Base-by-base conservation (phyloP, 331 rosid genomes). In the Quercus phellos region DNA sequence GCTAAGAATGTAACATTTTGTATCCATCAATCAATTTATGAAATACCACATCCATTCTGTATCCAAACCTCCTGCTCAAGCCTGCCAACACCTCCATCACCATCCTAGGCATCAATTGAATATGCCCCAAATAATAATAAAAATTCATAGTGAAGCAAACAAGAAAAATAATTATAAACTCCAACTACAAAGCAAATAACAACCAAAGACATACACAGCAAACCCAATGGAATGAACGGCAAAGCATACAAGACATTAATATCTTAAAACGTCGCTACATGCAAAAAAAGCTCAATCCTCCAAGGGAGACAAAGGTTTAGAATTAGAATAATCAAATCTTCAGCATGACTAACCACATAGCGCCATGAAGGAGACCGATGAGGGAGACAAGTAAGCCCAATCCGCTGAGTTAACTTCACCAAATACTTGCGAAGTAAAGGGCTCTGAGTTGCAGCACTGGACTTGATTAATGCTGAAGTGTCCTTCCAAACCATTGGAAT, bases 361-460 rank as follows among this genome's bases (percentile, higher is more conserved):
- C 86, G 90, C 99, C 98, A 92, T 29, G 94, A 84, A 76, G 96
- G 91, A 58, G 89, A 82, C 56, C 87, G 94, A 78, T 85, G 91
- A 77, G 97, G 97, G 82, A 95, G 97, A 84, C 88, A 81, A 66
- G 83, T 86, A 72, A 92, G 89, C 87, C 97, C 99, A 61, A 92
- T 90, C 51, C 97, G 89, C 77, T 92, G 99, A 35, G 91, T 89
- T 83, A 95, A 86, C 83, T 95, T 95, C 91, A 92, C 88, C 81
- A 92, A 73, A 89, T 89, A 87, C 83, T 95, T 95, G 84, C 92
- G 97, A 34, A 91, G 97, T 84, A 95, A 89, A 73, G 94, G 89
- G 82, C 93, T 92, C 73, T 78, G 82, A 80, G 87, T 80, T 18
- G 99, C 98, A 75, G 79, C 84, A 70, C 89, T 78, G 75, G 99